phyloP scores from a whole-genome alignment of 2,329 filamentous ascomycete species.

The Talaromyces funiculosus region DNA sequence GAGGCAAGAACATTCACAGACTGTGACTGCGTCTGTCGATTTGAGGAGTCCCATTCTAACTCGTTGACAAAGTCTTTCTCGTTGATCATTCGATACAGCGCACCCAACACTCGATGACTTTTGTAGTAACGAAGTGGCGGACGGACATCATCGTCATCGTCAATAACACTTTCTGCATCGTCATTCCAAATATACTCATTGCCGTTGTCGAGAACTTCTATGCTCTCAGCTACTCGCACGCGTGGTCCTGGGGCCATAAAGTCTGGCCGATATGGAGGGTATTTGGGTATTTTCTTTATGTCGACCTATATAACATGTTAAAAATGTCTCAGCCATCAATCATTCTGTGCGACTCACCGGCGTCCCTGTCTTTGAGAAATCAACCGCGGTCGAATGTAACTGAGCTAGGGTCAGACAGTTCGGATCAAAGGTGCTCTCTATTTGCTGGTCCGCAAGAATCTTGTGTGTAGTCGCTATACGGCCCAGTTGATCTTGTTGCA shows the following conservation, averaged over 20 bases:
- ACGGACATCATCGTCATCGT: slow-evolving; percentile 10
- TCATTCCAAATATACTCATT: slow-evolving; percentile 23
- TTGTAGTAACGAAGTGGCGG: slow-evolving; percentile 55
- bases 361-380: slow-evolving; percentile 71
- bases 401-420: slow-evolving; percentile 54
- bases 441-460: slow-evolving; percentile 56
- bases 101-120: slow-evolving; percentile 63
- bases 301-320: slow-evolving; percentile 14
- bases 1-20: background rate
- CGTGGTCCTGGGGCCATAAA: slow-evolving; percentile 23
- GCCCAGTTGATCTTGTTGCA: slow-evolving; percentile 61
- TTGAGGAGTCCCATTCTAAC: slow-evolving; percentile 11
- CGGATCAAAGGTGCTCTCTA: slow-evolving; percentile 46
- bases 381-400: slow-evolving; percentile 65
- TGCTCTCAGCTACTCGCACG: slow-evolving; percentile 15
- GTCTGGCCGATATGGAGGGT: slow-evolving; percentile 13
- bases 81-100: slow-evolving; percentile 66
- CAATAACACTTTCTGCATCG: slow-evolving; percentile 18
- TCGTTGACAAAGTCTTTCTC: slow-evolving; percentile 52
- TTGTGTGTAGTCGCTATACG: slow-evolving; percentile 61
- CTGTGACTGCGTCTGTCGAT: background rate
- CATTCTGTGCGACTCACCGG: slow-evolving; percentile 33
- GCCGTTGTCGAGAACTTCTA: slow-evolving; percentile 13
- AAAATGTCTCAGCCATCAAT: background rate
- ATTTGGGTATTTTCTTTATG: slow-evolving; percentile 13